A percentile compares a stretch with the other conserved stretches of the same genome.
phyloP scores from a whole-genome alignment of 768 basidiomycete species.

The Baorangia bicolor region DNA sequence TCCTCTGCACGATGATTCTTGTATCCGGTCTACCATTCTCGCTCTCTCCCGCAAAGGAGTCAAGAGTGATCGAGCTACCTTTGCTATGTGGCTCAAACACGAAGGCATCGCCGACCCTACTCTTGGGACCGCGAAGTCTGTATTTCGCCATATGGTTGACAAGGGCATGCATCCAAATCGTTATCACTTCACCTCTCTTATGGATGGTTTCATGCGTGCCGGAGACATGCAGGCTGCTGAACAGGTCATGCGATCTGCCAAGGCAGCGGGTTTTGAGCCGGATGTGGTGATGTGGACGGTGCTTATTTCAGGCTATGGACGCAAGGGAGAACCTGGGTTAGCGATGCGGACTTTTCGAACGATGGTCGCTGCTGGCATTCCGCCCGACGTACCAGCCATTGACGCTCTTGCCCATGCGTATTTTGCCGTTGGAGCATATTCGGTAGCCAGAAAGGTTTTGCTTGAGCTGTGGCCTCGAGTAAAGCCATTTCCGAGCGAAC shows the following conservation, averaged over 20 bases:
- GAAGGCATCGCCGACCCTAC: constrained; percentile 56
- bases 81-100: constrained; percentile 62
- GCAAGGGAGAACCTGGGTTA: constrained; percentile 50
- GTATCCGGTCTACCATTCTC: constrained; percentile 42
- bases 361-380: constrained; percentile 61
- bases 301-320: constrained; percentile 69
- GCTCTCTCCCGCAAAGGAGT: constrained; percentile 48
- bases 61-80: constrained; percentile 54
- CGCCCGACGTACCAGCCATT: constrained; percentile 69
- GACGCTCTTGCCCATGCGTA: constrained; percentile 72
- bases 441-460: constrained; percentile 52
- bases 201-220: constrained; percentile 64
- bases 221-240: constrained; percentile 63
- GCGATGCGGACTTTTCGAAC: constrained; percentile 56
- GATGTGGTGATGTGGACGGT: constrained; percentile 75
- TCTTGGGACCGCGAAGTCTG: constrained; percentile 47
- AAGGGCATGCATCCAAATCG: constrained; percentile 70
- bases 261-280: constrained; percentile 49
- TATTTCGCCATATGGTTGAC: constrained; percentile 58
- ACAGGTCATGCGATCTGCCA: constrained; percentile 52
- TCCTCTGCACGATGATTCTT: constrained; percentile 30
- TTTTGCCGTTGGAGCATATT: constrained; percentile 53
- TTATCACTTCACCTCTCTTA: constrained; percentile 72
- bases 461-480: constrained; percentile 64
- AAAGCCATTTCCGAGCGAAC: constrained; percentile 54